Conservation (phyloP, 768 basidiomycete species). For the Mycena latifolia region DNA sequence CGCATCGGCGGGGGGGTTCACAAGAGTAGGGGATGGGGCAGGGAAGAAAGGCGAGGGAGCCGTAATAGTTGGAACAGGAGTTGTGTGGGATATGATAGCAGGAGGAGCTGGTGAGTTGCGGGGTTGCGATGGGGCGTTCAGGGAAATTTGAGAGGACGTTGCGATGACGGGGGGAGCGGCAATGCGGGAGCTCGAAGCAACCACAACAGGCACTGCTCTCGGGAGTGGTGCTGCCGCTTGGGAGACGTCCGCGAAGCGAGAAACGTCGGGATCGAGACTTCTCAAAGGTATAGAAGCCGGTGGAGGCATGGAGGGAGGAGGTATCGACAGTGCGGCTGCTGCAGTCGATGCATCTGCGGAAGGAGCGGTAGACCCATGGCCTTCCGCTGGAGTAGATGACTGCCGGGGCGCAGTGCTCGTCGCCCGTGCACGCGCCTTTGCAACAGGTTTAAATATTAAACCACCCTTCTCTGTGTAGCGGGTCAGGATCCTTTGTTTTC, state of each 20-base stretch:
- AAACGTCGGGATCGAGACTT: conserved; percentile 12
- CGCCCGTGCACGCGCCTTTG: conserved; percentile 64
- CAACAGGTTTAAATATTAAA: conserved; percentile 76
- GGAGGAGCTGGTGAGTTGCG: conserved; percentile 28
- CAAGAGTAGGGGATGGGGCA: conserved; percentile 26
- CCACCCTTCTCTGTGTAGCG: conserved; percentile 73
- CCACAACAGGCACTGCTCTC: conserved; percentile 8
- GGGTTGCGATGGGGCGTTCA: conserved; percentile 2
- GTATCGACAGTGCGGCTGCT: conserved; percentile 1
- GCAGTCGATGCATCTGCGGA: conserved; percentile 19
- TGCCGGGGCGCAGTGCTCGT: conserved; percentile 39
- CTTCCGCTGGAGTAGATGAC: conserved; percentile 25
- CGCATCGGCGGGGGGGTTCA: neutral
- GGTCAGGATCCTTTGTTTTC: conserved; percentile 22
- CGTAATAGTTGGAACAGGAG: neutral
- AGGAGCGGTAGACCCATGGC: conserved; percentile 6
- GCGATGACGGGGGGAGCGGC: conserved; percentile 21
- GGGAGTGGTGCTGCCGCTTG: conserved; percentile 23
- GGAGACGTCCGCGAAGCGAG: conserved; percentile 2
- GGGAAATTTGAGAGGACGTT: conserved; percentile 1
- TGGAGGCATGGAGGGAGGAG: conserved; percentile 22
- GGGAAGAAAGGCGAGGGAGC: neutral
- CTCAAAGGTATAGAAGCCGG: conserved; percentile 20
- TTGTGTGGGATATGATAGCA: conserved; percentile 9
- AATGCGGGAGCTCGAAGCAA: conserved; percentile 23